Conservation (phyloP, 2,329 filamentous ascomycete species). For the Penicillium sclerotigenum region DNA sequence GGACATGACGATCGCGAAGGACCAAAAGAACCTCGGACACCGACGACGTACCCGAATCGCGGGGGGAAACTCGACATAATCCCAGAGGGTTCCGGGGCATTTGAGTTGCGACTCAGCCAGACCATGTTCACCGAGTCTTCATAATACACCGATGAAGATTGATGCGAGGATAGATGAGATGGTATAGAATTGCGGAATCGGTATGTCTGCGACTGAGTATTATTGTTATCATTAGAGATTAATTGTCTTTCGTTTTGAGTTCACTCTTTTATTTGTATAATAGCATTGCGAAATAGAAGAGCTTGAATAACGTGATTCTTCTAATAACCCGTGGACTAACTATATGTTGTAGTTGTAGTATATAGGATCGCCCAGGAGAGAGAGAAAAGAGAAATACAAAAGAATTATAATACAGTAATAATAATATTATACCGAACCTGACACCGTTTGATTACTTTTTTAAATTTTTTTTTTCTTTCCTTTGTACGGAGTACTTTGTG, state of each 20-base stretch:
- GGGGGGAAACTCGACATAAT: background rate
- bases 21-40: background rate
- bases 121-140: background rate
- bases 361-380: too few species aligned
- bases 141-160: background rate
- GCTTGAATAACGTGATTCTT: too few species aligned
- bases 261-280: background rate
- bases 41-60: background rate
- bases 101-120: slow-evolving; percentile 4
- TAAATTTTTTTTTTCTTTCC: too few species aligned
- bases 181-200: background rate
- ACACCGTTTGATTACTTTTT: too few species aligned
- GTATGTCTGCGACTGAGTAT: background rate
- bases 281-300: background rate
- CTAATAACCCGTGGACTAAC: too few species aligned
- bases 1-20: background rate
- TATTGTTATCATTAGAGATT: background rate
- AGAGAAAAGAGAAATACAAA: too few species aligned
- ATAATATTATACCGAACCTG: too few species aligned
- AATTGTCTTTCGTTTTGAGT: background rate
- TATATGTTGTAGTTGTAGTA: too few species aligned
- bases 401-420: too few species aligned
- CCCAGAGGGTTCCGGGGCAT: background rate
- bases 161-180: background rate
- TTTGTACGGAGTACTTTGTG: slow-evolving; percentile 7